Evolutionary conservation across 768 basidiomycete genomes (phyloP), one percentile per base, ranked within the genome.

Genomic region (Mycena albidolilacea): DNA sequence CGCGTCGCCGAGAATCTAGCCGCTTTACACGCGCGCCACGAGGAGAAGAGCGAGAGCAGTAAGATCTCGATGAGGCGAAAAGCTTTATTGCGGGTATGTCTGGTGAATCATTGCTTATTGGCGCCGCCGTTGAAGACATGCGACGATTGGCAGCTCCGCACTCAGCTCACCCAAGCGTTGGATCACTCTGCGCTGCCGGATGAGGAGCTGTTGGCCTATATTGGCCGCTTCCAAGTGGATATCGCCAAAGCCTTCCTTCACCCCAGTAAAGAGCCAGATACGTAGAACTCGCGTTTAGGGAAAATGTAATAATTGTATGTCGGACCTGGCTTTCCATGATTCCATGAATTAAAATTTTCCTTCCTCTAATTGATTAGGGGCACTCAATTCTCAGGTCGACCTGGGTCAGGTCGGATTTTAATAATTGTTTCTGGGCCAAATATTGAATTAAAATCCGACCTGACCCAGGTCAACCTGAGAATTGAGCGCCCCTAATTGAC

Each of bases 161-260:
- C 92, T 0, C 93, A 95, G 77, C 88, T 97, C 17, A 88, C 83
- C 0, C 94, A 97, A 81, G 92, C 91, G 0, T 81, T 90, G 50
- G 89, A 93, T 38, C 84, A 95, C 76, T 94, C 95, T 19, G 86
- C 91, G 3, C 87, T 96, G 39, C 94, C 94, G 1, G 91, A 93
- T 66, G 85, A 87, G 71, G 95, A 95, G 58, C 83, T 96, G 1
- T 79, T 90, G 19, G 82, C 84, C 4, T 95, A 95, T 78, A 84
- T 96, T 48, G 85, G 85, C 60, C 85, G 90, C 35, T 87, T 96
- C 76, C 95, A 96, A 79, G 88, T 84, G 70, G 92, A 94, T 62
- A 88, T 94, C 64, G 89, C 91, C 23, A 87, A 86, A 60, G 88
- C 89, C 19, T 86, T 93, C 65, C 64, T 73, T 0, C 64, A 73